Conservation (phyloP, 164 flowering plant genomes). For the Umbilicus rupestris region DNA sequence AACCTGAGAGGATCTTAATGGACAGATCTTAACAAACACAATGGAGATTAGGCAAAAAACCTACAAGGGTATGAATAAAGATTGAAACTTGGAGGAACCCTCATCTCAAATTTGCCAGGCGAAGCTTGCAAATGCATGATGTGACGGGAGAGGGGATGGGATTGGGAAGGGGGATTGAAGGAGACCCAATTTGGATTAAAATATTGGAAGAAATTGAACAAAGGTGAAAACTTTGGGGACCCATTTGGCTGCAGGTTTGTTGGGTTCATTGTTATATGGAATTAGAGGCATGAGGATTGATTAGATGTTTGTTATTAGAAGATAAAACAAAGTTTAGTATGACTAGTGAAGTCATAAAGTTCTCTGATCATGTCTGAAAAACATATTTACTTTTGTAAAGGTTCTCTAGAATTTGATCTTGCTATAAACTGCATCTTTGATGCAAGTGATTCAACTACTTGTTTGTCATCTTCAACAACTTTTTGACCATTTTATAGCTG, state of each 20-base stretch:
- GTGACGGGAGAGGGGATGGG: background rate
- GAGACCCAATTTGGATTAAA: background rate
- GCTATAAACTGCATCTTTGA: background rate
- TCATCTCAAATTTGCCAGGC: background rate
- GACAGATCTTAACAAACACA: background rate
- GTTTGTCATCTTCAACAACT: background rate
- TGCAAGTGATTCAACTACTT: background rate
- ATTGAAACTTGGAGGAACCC: background rate
- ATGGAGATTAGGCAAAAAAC: background rate
- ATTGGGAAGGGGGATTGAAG: background rate
- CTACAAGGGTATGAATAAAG: background rate
- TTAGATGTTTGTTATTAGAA: background rate
- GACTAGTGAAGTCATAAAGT: background rate
- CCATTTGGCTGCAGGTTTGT: slow-evolving; percentile 1
- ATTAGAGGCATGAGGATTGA: background rate
- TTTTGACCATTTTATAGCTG: background rate
- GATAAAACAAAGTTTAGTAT: background rate
- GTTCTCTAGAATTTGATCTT: no score
- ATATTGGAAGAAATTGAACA: background rate
- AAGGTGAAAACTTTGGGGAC: slow-evolving; percentile 5
- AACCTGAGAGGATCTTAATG: background rate
- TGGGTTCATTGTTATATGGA: background rate
- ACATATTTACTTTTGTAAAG: background rate
- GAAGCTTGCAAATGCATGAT: background rate
- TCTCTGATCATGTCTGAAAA: background rate